Percentiles rank a stretch among this genome's conserved stretches.
Conservation (phyloP, 106 monocot species). For the Dendrobium huoshanense region DNA sequence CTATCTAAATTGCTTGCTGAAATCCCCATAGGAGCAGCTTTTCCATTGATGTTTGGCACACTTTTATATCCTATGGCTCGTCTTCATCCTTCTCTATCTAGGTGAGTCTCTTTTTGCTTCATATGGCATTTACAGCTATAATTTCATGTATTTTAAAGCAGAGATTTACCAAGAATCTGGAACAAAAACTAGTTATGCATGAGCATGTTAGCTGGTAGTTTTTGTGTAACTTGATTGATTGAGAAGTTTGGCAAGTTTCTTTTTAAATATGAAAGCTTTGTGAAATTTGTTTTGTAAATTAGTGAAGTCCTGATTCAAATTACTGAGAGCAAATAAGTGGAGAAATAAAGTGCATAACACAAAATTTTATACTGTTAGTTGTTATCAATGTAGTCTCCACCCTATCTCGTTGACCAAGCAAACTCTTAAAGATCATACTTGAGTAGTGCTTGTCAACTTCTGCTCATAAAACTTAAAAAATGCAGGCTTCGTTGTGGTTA, state of each 20-base stretch:
- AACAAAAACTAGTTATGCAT: neutral
- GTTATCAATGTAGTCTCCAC: too few species aligned
- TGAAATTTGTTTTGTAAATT: neutral
- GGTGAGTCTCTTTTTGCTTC: constrained; percentile 38
- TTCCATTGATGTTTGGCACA: constrained; percentile 87
- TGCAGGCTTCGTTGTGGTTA: too few species aligned
- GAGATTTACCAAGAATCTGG: too few species aligned
- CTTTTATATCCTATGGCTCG: constrained; percentile 94
- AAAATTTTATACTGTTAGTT: too few species aligned
- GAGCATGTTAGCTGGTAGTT: neutral
- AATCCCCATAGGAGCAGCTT: constrained; percentile 92
- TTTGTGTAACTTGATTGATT: neutral
- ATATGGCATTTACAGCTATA: neutral
- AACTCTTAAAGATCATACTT: too few species aligned
- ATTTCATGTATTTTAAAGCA: neutral
- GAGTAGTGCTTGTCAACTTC: too few species aligned
- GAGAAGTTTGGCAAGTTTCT: neutral
- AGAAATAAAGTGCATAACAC: too few species aligned
- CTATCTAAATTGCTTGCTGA: constrained; percentile 92
- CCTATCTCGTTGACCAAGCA: too few species aligned
- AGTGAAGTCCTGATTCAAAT: too few species aligned
- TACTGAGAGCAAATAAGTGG: too few species aligned
- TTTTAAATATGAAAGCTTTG: neutral
- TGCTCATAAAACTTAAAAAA: too few species aligned
- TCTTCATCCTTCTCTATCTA: constrained; percentile 75